These are phyloP conservation scores for Alternaria sp. DNA, from an alignment of 2,329 filamentous ascomycete species.

Conservation along the genomic window DNA sequence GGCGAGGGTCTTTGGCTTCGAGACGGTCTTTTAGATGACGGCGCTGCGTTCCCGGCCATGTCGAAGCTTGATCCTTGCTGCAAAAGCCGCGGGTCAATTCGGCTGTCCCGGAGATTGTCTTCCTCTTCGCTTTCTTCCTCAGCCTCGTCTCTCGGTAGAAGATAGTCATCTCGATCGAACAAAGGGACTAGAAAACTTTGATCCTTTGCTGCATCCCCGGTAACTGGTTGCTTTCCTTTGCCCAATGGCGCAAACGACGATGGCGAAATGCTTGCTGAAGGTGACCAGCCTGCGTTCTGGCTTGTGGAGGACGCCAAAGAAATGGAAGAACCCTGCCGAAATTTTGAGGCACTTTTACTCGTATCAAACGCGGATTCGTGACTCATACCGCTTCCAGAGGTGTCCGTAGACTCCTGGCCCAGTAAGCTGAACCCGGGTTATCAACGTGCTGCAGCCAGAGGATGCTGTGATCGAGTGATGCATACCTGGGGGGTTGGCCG, in stretches of 20 bases:
- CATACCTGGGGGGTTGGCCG: constrained; percentile 32
- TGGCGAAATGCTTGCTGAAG: constrained; percentile 7
- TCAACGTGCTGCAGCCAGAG: constrained; percentile 18
- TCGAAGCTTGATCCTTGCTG: constrained; percentile 14
- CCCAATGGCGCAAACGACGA: constrained; percentile 14
- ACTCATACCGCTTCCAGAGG: constrained; percentile 26
- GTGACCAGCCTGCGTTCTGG: constrained; percentile 19
- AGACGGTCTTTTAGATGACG: constrained; percentile 21
- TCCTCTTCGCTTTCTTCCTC: constrained; percentile 23
- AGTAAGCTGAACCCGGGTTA: constrained; percentile 32
- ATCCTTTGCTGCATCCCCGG: neutral
- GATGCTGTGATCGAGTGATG: constrained; percentile 8
- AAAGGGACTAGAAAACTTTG: constrained; percentile 26
- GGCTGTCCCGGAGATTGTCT: constrained; percentile 14
- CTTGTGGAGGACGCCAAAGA: constrained; percentile 23
- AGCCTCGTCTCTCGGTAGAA: constrained; percentile 22
- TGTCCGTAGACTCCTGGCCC: constrained; percentile 27
- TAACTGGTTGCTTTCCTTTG: constrained; percentile 21
- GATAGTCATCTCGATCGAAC: constrained; percentile 35
- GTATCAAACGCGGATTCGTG: constrained; percentile 23
- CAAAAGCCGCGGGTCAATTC: constrained; percentile 26
- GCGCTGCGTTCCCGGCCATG: neutral
- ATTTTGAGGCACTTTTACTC: constrained; percentile 7
- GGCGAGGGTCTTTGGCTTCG: constrained; percentile 19
- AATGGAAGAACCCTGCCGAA: constrained; percentile 19